Percentiles rank a stretch among this genome's conserved stretches.
Conservation (phyloP, 2,329 filamentous ascomycete species). For the Fusarium tanahbumbuense region DNA sequence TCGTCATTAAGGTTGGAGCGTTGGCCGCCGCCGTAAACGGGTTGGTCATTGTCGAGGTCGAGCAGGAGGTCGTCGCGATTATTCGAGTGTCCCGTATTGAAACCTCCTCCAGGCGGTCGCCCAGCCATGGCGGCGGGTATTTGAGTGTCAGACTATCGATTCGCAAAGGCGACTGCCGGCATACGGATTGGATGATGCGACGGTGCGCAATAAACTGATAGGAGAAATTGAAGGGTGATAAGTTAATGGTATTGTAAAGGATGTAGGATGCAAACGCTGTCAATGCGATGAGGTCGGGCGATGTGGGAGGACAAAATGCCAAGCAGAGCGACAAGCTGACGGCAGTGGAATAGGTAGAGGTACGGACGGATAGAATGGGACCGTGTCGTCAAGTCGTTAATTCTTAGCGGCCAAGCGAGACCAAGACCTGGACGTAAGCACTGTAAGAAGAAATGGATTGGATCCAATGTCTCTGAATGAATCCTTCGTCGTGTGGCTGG, state of each 20-base stretch:
- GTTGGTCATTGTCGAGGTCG: slow-evolving; percentile 78
- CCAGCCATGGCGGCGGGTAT: slow-evolving; percentile 70
- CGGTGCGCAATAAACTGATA: slow-evolving; percentile 11
- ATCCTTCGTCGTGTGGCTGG: slow-evolving; percentile 22
- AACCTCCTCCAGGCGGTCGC: slow-evolving; percentile 61
- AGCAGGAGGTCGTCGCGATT: slow-evolving; percentile 73
- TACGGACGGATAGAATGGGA: slow-evolving; percentile 5
- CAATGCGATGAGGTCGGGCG: slow-evolving; percentile 28
- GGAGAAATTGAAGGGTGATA: not conserved
- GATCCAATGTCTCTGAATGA: slow-evolving; percentile 7
- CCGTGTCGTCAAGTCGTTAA: slow-evolving; percentile 33
- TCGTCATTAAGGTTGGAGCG: slow-evolving; percentile 84
- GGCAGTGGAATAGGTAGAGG: slow-evolving; percentile 7
- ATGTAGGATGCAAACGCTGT: slow-evolving; percentile 12
- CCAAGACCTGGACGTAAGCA: slow-evolving; percentile 21
- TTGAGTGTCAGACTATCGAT: slow-evolving; percentile 49
- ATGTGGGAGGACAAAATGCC: slow-evolving; percentile 30
- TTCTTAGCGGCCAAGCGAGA: slow-evolving; percentile 14
- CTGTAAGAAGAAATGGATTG: slow-evolving; percentile 25
- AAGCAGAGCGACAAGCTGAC: slow-evolving; percentile 38
- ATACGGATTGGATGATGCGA: slow-evolving; percentile 48
- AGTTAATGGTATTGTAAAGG: not conserved
- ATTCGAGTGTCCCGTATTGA: slow-evolving; percentile 61
- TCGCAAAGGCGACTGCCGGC: slow-evolving; percentile 46
- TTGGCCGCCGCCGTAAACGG: slow-evolving; percentile 79